These are phyloP conservation scores for Trypanosoma cruzi DNA, from an alignment of 208 protist genomes.

Conservation along the genomic window DNA sequence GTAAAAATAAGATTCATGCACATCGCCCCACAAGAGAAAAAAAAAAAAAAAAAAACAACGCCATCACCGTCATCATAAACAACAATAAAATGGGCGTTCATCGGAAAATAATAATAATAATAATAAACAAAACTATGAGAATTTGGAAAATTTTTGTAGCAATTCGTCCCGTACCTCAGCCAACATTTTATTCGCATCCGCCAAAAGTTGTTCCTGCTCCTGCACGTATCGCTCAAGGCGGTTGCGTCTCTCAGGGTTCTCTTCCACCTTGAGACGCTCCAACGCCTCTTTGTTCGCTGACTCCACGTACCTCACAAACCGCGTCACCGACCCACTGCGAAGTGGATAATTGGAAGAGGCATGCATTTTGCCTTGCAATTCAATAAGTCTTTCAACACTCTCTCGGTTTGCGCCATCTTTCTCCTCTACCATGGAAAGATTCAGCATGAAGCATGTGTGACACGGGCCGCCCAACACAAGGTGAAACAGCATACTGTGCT, in stretches of 20 bases:
- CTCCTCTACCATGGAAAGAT: constrained; percentile 31
- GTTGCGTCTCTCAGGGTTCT: constrained; percentile 39
- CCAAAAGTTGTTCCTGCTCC: constrained; percentile 56
- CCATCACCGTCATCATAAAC: neutral
- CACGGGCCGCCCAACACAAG: constrained; percentile 70
- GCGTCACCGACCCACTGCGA: constrained; percentile 71
- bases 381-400: constrained; percentile 38
- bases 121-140: constrained; percentile 4
- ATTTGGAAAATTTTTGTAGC: neutral
- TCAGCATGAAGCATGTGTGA: constrained; percentile 73
- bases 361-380: constrained; percentile 49
- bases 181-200: constrained; percentile 52
- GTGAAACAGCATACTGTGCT: constrained; percentile 72
- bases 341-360: constrained; percentile 67
- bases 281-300: constrained; percentile 43
- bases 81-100: neutral
- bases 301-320: constrained; percentile 77
- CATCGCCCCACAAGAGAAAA: no score
- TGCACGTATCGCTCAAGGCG: constrained; percentile 60
- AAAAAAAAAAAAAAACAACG: neutral
- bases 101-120: no score
- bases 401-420: constrained; percentile 5
- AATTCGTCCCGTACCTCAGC: constrained; percentile 29
- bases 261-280: constrained; percentile 42
- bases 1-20: no score